Evolutionary conservation across 1,139 yeast species (phyloP), one percentile per base, ranked within the genome.

Genomic region (Pneumocystis oryctolagi): DNA sequence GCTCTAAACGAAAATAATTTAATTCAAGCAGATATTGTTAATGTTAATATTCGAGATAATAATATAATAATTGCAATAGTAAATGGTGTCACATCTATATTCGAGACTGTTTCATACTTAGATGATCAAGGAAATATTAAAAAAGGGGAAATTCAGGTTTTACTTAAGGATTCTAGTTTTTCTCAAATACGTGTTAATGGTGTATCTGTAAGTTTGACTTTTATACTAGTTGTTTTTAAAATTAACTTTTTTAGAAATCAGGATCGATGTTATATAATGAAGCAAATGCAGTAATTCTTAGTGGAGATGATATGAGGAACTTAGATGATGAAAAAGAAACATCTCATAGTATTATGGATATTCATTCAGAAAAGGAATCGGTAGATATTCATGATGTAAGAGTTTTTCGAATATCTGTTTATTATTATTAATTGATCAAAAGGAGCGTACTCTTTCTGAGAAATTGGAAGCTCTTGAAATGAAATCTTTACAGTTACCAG

Each of bases 131-230:
- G 66, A 30, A 64, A 64, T 16, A 70, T 76, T 58, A 76, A 77
- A 64, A 89, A 88, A 3, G 82, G 80, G 65, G 96, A 88, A 74
- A 72, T 82, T 2, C 89, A 96, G 1, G 84, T 95, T 0, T 79
- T 85, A 0, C 79, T 35, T 4, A 53, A 28, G 32, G 30, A 14
- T 20, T 61, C 25, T 30, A 34, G 53, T 53, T 56, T 30, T 61
- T 55, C 14, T 32, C 42, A 60, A 34, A 40, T n/a, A 31, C 55
- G n/a, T 47, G 60, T 60, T 42, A 59, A 70, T n/a, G 72, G 58
- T 6, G 58, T 55, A n/a, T 55, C 58, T n/a, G 58, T 55, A 55
- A 55, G 58, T 6, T 5, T 55, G 6, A 55, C n/a, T 35, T 39
- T 39, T 39, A n/a, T n/a, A 16, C 6, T 39, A 16, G 8, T n/a